Percentiles rank a stretch among this genome's conserved stretches.
Conservation (phyloP, 2,329 filamentous ascomycete genomes). For the Talaromyces piceae region DNA sequence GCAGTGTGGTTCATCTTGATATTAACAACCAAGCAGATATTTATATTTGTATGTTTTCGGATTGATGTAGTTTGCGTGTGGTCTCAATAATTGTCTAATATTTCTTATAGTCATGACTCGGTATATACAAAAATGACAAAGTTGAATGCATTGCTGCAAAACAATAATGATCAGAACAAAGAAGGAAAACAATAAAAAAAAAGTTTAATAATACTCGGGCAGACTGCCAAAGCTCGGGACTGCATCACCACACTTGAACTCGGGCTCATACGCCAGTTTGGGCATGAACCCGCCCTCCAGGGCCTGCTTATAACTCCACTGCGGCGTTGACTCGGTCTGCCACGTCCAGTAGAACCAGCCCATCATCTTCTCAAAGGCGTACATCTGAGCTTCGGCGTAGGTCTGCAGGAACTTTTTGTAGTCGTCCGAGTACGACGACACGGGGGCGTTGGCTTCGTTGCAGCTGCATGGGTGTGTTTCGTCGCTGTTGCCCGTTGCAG, state of each 20-base stretch:
- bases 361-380: slow-evolving; percentile 83
- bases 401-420: slow-evolving; percentile 84
- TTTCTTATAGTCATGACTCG: too few species aligned
- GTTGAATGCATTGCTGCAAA: neutral
- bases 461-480: slow-evolving; percentile 57
- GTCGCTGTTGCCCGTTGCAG: slow-evolving; percentile 45
- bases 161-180: neutral
- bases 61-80: too few species aligned
- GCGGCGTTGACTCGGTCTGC: slow-evolving; percentile 75
- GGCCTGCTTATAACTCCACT: slow-evolving; percentile 63
- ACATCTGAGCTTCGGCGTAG: slow-evolving; percentile 95
- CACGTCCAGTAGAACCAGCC: slow-evolving; percentile 99
- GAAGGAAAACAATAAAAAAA: slow-evolving; percentile 3
- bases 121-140: neutral
- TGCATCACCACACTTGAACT: slow-evolving; percentile 57
- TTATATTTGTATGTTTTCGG: too few species aligned
- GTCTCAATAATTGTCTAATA: too few species aligned
- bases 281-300: slow-evolving; percentile 79
- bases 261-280: slow-evolving; percentile 59
- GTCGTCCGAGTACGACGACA: slow-evolving; percentile 55
- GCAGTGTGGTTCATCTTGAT: too few species aligned
- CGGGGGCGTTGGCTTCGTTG: slow-evolving; percentile 64
- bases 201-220: slow-evolving; percentile 35
- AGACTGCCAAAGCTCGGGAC: slow-evolving; percentile 40
- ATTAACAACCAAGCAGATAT: too few species aligned